Evolutionary conservation across 768 basidiomycete genomes (phyloP).

Genomic region (Lyophyllum shimeji): DNA sequence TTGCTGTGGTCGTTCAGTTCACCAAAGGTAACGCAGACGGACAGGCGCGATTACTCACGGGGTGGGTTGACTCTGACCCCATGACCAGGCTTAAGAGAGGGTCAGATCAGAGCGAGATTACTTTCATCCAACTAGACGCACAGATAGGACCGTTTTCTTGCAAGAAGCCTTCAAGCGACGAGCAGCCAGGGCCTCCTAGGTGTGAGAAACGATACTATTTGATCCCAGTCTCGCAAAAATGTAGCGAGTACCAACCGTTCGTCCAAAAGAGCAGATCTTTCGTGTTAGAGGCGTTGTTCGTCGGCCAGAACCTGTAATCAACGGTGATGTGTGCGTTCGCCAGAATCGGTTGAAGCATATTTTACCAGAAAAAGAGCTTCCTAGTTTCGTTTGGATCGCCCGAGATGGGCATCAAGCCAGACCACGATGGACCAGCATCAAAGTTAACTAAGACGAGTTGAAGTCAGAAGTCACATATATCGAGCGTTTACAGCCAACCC

Average conservation of each 20-base stretch:
- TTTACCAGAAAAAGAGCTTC: constrained; percentile 50
- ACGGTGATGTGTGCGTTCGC: neutral
- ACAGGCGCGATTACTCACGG: constrained; percentile 19
- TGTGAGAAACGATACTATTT: constrained; percentile 28
- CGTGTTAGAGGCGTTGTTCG: constrained; percentile 54
- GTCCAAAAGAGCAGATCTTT: constrained; percentile 71
- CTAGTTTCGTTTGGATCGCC: constrained; percentile 55
- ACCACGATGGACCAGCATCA: constrained; percentile 69
- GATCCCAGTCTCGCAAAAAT: neutral
- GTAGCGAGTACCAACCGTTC: constrained; percentile 28
- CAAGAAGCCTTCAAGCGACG: constrained; percentile 62
- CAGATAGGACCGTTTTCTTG: constrained; percentile 67
- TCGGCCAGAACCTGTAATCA: constrained; percentile 66
- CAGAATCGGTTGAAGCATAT: neutral
- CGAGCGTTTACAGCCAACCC: constrained; percentile 28
- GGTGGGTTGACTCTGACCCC: constrained; percentile 43
- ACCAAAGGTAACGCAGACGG: neutral
- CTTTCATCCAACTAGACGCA: constrained; percentile 25
- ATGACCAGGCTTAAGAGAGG: constrained; percentile 37
- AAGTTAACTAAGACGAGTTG: constrained; percentile 45
- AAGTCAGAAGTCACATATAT: neutral
- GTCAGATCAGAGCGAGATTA: neutral
- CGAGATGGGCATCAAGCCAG: constrained; percentile 68
- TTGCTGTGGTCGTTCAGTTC: constrained; percentile 37
- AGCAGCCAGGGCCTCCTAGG: constrained; percentile 70